Percentiles rank a stretch among this genome's conserved stretches.
Conservation (phyloP, 306 rosid species). For the Astragalus glycyphyllos region DNA sequence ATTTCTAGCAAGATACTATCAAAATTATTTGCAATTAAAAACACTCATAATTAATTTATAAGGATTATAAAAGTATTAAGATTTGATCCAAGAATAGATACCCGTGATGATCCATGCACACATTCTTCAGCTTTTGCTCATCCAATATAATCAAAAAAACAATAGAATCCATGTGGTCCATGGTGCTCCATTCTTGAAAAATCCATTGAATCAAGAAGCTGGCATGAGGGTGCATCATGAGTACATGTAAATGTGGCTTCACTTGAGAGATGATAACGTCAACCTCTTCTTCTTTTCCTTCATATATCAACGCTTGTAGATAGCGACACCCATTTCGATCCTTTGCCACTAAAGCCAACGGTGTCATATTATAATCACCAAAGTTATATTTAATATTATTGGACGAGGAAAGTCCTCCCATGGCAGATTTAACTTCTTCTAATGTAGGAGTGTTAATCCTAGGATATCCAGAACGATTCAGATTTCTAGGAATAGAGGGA, state of each 20-base stretch:
- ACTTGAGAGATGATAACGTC: neutral
- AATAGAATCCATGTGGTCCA: neutral
- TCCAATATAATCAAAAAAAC: neutral
- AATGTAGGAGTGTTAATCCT: too few species aligned
- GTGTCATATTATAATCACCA: too few species aligned
- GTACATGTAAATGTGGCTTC: neutral
- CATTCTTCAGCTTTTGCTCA: neutral
- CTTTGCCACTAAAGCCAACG: conserved; percentile 25
- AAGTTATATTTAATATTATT: neutral
- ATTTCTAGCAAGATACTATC: too few species aligned
- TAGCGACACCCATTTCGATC: neutral
- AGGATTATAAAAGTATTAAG: neutral
- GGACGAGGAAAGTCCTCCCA: neutral
- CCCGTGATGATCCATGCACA: conserved; percentile 49
- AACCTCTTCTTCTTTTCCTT: neutral
- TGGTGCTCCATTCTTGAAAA: neutral
- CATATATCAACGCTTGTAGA: conserved; percentile 8
- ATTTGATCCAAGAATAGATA: neutral
- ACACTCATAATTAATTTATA: too few species aligned
- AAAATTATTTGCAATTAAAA: too few species aligned
- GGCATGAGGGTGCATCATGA: conserved; percentile 40
- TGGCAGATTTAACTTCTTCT: too few species aligned
- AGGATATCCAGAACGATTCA: too few species aligned
- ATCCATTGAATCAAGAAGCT: conserved; percentile 34
- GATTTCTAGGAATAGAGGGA: neutral